Evolutionary conservation across 176 grass and related monocot species (phyloP).

Genomic region (Triticum dicoccoides): DNA sequence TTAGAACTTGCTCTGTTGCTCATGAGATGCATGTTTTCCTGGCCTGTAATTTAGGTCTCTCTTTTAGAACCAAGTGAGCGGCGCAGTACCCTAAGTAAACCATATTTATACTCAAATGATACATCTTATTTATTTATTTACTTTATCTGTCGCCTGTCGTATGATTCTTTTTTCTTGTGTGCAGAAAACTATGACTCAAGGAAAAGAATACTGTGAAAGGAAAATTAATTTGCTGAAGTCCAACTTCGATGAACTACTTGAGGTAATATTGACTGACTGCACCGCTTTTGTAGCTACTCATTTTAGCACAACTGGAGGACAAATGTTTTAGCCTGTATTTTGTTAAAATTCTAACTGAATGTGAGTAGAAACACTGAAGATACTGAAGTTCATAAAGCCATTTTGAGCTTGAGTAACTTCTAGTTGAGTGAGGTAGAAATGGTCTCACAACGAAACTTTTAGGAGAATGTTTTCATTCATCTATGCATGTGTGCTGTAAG

Average conservation of each 20-base stretch:
- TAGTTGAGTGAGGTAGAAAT: not conserved
- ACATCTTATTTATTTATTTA: not conserved
- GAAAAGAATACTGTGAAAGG: slow-evolving; percentile 93
- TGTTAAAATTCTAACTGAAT: not conserved
- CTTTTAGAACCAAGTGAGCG: not conserved
- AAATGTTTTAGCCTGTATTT: not conserved
- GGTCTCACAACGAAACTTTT: not conserved
- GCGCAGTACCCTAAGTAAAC: not conserved
- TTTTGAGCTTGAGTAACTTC: slow-evolving; percentile 1
- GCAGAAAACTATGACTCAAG: slow-evolving; percentile 91
- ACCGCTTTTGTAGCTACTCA: slow-evolving; percentile 7
- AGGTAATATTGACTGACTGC: slow-evolving; percentile 46
- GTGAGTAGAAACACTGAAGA: not conserved
- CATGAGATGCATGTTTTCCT: not conserved
- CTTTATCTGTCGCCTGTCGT: not conserved
- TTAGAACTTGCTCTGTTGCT: not conserved
- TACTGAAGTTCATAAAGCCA: not conserved
- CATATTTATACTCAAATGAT: not conserved
- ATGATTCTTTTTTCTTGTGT: slow-evolving; percentile 7
- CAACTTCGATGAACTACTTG: slow-evolving; percentile 84
- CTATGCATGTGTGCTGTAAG: not conserved
- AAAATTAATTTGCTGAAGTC: slow-evolving; percentile 87
- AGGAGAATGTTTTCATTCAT: not conserved
- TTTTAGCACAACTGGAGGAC: slow-evolving; percentile 18
- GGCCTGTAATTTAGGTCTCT: not conserved